phyloP scores from a whole-genome alignment of 1,284 basidiomycete species.

The Irpex sp. region DNA sequence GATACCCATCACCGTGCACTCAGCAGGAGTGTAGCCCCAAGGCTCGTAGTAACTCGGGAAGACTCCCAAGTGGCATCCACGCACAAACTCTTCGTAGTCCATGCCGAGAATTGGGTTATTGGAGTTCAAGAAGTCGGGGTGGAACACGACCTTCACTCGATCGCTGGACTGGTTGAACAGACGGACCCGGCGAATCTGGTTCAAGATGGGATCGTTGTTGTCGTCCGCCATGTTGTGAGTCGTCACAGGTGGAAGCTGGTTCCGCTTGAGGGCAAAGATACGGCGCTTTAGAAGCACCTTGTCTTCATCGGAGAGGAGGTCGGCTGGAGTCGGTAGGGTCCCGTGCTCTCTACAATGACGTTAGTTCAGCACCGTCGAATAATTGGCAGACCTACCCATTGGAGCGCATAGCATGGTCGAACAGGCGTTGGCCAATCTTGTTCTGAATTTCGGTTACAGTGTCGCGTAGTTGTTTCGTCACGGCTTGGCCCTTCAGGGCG shows the following conservation, averaged over 20 bases:
- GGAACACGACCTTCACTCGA: slow-evolving; percentile 96
- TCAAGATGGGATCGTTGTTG: slow-evolving; percentile 87
- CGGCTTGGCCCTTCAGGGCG: slow-evolving; percentile 96
- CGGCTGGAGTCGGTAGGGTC: slow-evolving; percentile 68
- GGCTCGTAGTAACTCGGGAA: slow-evolving; percentile 97
- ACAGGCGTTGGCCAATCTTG: slow-evolving; percentile 86
- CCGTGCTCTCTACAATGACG: slow-evolving; percentile 60
- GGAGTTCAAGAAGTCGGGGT: slow-evolving; percentile 96
- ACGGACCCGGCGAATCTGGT: slow-evolving; percentile 90
- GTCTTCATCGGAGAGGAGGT: slow-evolving; percentile 88
- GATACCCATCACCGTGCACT: slow-evolving; percentile 95
- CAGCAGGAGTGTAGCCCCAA: slow-evolving; percentile 88
- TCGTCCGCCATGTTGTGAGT: slow-evolving; percentile 99
- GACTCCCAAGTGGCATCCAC: slow-evolving; percentile 96
- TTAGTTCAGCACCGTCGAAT: slow-evolving; percentile 1
- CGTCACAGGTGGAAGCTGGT: slow-evolving; percentile 87
- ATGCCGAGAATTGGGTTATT: slow-evolving; percentile 97
- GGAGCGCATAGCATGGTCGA: slow-evolving; percentile 92
- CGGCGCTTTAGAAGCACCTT: slow-evolving; percentile 95
- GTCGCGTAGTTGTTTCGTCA: slow-evolving; percentile 93
- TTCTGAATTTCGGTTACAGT: slow-evolving; percentile 95
- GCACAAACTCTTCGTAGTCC: slow-evolving; percentile 98
- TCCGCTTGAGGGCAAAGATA: slow-evolving; percentile 94
- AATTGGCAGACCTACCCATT: slow-evolving; percentile 58
- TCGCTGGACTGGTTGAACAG: slow-evolving; percentile 85